Evolutionary conservation across 345 rosid genomes (phyloP).

Genomic region (Rhodomyrtus tomentosa): DNA sequence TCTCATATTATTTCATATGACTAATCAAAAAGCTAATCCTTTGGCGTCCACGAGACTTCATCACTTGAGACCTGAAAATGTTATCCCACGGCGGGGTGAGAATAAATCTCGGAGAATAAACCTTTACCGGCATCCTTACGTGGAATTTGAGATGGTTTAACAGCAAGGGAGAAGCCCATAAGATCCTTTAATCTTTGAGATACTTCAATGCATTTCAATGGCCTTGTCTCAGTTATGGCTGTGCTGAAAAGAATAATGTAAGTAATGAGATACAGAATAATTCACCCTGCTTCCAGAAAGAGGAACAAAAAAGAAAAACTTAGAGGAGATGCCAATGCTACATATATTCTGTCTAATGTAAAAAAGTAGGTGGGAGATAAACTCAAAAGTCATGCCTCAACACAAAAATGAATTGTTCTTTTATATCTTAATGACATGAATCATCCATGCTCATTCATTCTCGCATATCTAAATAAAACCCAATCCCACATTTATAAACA

Average conservation of each 20-base stretch:
- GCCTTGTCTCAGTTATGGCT: conserved; percentile 57
- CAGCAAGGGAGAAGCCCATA: conserved; percentile 48
- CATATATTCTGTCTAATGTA: not conserved
- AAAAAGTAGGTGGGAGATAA: not conserved
- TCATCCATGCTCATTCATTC: not conserved
- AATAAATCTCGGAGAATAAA: too few relatives aligned
- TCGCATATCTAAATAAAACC: not conserved
- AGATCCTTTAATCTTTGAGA: conserved; percentile 48
- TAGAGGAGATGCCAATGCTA: too few relatives aligned
- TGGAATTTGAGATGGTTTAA: too few relatives aligned
- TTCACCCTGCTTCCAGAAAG: not conserved
- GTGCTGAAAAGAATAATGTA: conserved; percentile 53
- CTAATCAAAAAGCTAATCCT: too few relatives aligned
- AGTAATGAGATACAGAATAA: conserved; percentile 14
- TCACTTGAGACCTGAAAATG: too few relatives aligned
- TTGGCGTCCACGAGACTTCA: too few relatives aligned
- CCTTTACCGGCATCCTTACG: too few relatives aligned
- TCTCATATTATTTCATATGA: too few relatives aligned
- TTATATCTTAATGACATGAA: not conserved
- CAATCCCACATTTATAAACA: not conserved
- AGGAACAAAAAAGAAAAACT: not conserved
- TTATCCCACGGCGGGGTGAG: too few relatives aligned
- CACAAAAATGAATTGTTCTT: not conserved
- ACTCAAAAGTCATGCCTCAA: not conserved
- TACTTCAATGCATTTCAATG: conserved; percentile 38